These are phyloP conservation scores for Aureoboletus auriporus DNA, from an alignment of 768 basidiomycete genomes.

Conservation along the genomic window DNA sequence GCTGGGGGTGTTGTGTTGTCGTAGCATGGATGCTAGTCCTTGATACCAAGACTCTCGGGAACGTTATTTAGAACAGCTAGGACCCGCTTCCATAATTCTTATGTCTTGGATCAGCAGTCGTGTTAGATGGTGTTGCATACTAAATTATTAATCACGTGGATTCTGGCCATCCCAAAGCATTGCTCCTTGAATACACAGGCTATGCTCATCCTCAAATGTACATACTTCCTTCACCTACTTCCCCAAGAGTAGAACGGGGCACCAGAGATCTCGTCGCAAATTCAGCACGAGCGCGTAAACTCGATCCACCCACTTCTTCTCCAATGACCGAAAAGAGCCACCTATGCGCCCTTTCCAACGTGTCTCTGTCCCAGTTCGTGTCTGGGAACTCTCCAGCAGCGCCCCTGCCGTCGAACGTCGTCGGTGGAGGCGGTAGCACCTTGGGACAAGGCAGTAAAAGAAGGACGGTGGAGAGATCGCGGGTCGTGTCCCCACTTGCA, in stretches of 20 bases:
- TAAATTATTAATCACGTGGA: too few relatives aligned
- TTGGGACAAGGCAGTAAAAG: constrained; percentile 43
- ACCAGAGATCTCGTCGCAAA: constrained; percentile 1
- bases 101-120: too few relatives aligned
- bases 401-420: constrained; percentile 32
- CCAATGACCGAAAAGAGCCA: constrained; percentile 35
- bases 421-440: constrained; percentile 40
- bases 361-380: constrained; percentile 32
- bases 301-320: constrained; percentile 10
- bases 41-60: too few relatives aligned
- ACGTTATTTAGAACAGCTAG: too few relatives aligned
- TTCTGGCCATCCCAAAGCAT: too few relatives aligned
- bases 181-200: not conserved
- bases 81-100: too few relatives aligned
- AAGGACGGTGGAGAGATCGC: constrained; percentile 23
- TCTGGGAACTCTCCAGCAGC: constrained; percentile 22
- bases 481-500: not conserved
- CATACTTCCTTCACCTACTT: constrained; percentile 49
- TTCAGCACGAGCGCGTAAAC: constrained; percentile 12
- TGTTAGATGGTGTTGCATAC: too few relatives aligned
- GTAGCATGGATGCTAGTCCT: too few relatives aligned
- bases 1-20: too few relatives aligned
- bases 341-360: constrained; percentile 33
- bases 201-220: constrained; percentile 43
- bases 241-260: constrained; percentile 15